Conservation (phyloP, 495 filamentous ascomycete genomes). For the Xylona heveae region DNA sequence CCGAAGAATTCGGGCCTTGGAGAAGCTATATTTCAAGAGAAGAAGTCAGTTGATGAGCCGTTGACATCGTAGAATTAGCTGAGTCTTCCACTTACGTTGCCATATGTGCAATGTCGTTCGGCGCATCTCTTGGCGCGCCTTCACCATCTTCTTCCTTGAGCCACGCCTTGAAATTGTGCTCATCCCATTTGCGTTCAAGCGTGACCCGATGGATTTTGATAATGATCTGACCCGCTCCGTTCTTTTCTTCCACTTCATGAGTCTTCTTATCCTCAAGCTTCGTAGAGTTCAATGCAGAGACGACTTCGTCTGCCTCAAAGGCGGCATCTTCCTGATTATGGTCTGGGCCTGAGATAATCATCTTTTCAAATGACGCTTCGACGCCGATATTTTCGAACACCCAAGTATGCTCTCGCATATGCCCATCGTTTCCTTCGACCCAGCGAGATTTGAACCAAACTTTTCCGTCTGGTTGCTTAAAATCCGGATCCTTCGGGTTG, state of each 20-base stretch:
- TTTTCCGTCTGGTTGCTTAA: constrained; percentile 5
- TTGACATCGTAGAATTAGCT: not conserved
- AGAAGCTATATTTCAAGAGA: constrained; percentile 1
- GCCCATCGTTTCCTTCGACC: constrained; percentile 9
- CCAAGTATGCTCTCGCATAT: constrained; percentile 8
- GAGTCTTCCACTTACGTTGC: constrained; percentile 4
- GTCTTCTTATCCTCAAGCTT: constrained; percentile 1
- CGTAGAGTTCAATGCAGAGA: constrained; percentile 7
- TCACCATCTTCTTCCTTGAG: constrained; percentile 8
- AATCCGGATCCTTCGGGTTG: constrained; percentile 8
- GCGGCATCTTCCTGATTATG: not conserved
- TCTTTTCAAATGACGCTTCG: constrained; percentile 11
- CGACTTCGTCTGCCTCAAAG: constrained; percentile 7
- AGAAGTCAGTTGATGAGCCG: not conserved
- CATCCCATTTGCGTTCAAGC: constrained; percentile 5
- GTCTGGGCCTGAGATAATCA: constrained; percentile 5
- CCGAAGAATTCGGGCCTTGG: not conserved
- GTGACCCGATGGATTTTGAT: constrained; percentile 10
- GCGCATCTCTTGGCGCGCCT: constrained; percentile 2
- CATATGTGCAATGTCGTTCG: constrained; percentile 9
- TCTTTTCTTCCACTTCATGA: constrained; percentile 4
- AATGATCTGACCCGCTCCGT: constrained; percentile 11
- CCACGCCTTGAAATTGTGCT: constrained; percentile 3
- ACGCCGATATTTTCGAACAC: constrained; percentile 14
- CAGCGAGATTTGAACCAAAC: constrained; percentile 6